Evolutionary conservation across 2,329 filamentous ascomycete species (phyloP), one percentile per base, ranked within the genome.

Genomic region (Arthrobotrys conoides): DNA sequence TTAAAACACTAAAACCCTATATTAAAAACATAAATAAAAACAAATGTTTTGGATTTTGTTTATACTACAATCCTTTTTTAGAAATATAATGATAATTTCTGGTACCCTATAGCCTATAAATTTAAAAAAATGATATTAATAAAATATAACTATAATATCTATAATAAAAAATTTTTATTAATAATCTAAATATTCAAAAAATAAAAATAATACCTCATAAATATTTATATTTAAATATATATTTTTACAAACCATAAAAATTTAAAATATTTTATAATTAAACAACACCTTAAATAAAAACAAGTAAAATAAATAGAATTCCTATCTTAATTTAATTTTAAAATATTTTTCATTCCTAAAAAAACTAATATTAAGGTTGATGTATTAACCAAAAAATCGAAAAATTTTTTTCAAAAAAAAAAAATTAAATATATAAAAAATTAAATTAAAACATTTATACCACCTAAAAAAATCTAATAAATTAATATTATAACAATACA

Each of bases 201-300:
- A 30, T 57, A 20, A 10, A 10, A 57, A 16, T 20, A 10, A 57
- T 57, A 57, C n/a, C 14, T 57, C 4, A 57, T 57, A 57, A 57
- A 36, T 33, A 10, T 57, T n/a, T 57, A 30, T 36, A 57, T 20
- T 30, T 36, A 57, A 33, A 16, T 57, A 9, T 57, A 57, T 57
- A 57, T 57, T 33, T 57, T 57, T 8, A 57, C 14, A n/a, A 10
- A 57, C 33, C 33, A 57, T 16, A 57, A 57, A 20, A 57, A 57
- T 33, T 20, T 57, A 36, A 20, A 57, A 57, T 57, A 57, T 57
- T 57, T 57, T 57, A 57, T 57, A 33, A 57, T 20, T 6, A 57
- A 57, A 57, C 14, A 57, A 20, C 14, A 57, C 14, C 14, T 57
- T 9, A 30, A 10, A 57, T 36, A 57, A 57, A 57, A 20, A 57